Evolutionary conservation across 306 rosid genomes (phyloP).

Genomic region (Cucumis hystrix): DNA sequence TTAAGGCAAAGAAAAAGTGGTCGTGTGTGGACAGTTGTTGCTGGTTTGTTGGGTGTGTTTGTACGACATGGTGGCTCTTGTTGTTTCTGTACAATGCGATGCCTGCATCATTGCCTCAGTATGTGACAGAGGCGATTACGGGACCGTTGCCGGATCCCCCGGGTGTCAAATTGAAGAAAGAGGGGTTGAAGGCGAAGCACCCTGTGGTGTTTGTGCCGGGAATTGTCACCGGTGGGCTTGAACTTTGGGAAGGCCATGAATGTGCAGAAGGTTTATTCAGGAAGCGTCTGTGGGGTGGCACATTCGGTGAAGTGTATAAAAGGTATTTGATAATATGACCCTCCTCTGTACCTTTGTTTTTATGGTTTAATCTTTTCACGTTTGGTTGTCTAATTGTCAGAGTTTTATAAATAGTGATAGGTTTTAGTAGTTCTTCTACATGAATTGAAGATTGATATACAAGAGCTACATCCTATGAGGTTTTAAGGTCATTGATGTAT

Average conservation of each 20-base stretch:
- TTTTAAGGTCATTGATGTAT: not conserved
- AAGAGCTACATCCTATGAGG: not conserved
- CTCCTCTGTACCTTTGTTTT: not conserved
- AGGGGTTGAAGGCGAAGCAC: conserved; percentile 50
- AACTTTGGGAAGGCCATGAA: conserved; percentile 74
- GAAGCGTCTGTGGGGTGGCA: conserved; percentile 76
- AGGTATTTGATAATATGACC: conserved; percentile 25
- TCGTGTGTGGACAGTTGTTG: conserved; percentile 66
- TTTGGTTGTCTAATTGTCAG: not conserved
- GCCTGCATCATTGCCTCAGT: conserved; percentile 73
- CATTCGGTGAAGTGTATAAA: conserved; percentile 68
- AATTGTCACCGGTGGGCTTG: conserved; percentile 74
- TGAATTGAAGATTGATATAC: not conserved
- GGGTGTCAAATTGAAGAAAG: conserved; percentile 53
- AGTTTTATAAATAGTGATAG: not conserved
- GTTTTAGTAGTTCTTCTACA: not conserved
- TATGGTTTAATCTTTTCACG: not conserved
- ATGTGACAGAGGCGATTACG: conserved; percentile 52
- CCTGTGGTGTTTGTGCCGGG: conserved; percentile 84
- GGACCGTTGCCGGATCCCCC: conserved; percentile 79
- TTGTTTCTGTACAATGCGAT: conserved; percentile 49
- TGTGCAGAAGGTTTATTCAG: conserved; percentile 68
- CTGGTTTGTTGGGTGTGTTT: conserved; percentile 58
- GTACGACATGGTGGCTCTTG: conserved; percentile 64
- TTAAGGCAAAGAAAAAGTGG: conserved; percentile 27